Percentiles rank a stretch among this genome's conserved stretches.
Conservation (phyloP, 2,329 filamentous ascomycete genomes). For the Cadophora sp. region DNA sequence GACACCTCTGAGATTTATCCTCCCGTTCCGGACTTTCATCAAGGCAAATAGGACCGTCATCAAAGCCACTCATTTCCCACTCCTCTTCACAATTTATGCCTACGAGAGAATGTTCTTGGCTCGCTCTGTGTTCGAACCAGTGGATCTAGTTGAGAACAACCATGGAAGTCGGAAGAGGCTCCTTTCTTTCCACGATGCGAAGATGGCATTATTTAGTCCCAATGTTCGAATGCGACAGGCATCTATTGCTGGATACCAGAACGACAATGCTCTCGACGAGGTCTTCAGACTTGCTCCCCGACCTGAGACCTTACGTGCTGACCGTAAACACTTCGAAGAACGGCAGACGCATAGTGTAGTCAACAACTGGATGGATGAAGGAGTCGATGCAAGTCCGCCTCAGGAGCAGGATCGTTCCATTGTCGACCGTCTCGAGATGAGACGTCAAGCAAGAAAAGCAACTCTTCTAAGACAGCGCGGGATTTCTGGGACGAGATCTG, state of each 20-base stretch:
- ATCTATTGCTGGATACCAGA: slow-evolving; percentile 86
- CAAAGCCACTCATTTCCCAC: slow-evolving; percentile 87
- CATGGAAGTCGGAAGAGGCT: slow-evolving; percentile 56
- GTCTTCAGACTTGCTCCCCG: slow-evolving; percentile 82
- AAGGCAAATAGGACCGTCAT: slow-evolving; percentile 89
- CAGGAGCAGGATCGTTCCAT: slow-evolving; percentile 65
- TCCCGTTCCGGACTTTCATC: slow-evolving; percentile 83
- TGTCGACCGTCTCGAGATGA: slow-evolving; percentile 61
- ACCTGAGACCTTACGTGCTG: slow-evolving; percentile 61
- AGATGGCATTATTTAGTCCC: slow-evolving; percentile 74
- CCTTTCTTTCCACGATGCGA: slow-evolving; percentile 61
- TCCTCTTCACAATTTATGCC: slow-evolving; percentile 83
- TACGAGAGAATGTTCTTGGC: slow-evolving; percentile 86
- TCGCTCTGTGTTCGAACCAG: slow-evolving; percentile 78
- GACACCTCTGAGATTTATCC: slow-evolving; percentile 79
- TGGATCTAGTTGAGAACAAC: slow-evolving; percentile 81
- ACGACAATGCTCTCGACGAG: slow-evolving; percentile 88
- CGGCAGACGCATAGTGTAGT: slow-evolving; percentile 82
- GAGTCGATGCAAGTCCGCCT: slow-evolving; percentile 61
- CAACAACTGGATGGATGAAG: slow-evolving; percentile 86
- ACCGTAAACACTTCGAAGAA: slow-evolving; percentile 66
- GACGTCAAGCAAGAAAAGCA: slow-evolving; percentile 40
- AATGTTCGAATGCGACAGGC: slow-evolving; percentile 78
- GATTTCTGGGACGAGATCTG: slow-evolving; percentile 58
- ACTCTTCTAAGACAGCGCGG: slow-evolving; percentile 43